Evolutionary conservation across 306 rosid species (phyloP).

Genomic region (Gastrolobium bilobum): DNA sequence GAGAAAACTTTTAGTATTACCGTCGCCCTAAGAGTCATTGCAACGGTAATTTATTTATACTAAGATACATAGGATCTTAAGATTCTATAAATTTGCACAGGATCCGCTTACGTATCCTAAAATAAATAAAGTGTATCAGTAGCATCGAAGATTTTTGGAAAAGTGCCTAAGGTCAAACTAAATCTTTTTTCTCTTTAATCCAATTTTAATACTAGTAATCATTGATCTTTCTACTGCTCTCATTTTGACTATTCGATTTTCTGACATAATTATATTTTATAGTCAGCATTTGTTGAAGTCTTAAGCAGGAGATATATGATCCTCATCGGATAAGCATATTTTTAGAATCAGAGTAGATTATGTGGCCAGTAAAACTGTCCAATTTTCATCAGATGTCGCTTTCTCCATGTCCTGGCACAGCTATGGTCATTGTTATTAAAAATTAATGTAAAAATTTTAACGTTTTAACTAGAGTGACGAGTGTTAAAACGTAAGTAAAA

Average conservation of each 20-base stretch:
- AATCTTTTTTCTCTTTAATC: slow-evolving; percentile 4
- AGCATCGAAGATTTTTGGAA: background rate
- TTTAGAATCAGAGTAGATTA: slow-evolving; percentile 9
- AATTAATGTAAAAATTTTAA: too few species aligned
- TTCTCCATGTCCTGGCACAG: slow-evolving; percentile 29
- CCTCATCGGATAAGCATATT: slow-evolving; percentile 42
- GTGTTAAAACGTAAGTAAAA: too few species aligned
- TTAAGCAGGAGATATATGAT: slow-evolving; percentile 1
- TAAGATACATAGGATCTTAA: too few species aligned
- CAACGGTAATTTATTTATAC: too few species aligned
- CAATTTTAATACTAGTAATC: slow-evolving; percentile 5
- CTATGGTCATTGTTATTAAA: background rate
- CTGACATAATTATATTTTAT: slow-evolving; percentile 1
- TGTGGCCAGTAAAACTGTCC: background rate
- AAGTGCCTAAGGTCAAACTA: slow-evolving; percentile 2
- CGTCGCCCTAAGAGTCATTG: too few species aligned
- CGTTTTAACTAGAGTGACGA: too few species aligned
- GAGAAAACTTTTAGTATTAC: too few species aligned
- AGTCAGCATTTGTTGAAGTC: background rate
- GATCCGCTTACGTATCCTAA: too few species aligned
- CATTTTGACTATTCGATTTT: background rate
- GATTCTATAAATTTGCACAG: too few species aligned
- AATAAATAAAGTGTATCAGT: too few species aligned
- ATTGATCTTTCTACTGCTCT: slow-evolving; percentile 32
- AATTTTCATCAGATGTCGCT: slow-evolving; percentile 19